Percentiles rank a stretch among this genome's conserved stretches.
These are phyloP conservation scores for Dipteronia sinensis DNA, from an alignment of 345 rosid species.

Conservation along the genomic window DNA sequence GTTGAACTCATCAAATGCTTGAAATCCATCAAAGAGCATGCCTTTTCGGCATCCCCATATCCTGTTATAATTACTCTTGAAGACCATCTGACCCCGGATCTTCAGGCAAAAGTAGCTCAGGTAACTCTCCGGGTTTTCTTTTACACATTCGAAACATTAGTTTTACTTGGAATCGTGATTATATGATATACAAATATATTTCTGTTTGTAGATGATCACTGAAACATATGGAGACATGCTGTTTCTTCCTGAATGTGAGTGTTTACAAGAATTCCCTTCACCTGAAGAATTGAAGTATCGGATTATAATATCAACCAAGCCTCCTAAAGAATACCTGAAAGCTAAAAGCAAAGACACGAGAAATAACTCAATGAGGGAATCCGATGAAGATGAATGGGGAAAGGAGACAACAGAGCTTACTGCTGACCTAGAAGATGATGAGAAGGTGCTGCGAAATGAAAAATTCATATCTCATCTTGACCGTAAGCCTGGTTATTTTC, in stretches of 20 bases:
- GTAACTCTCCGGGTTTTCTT: constrained; percentile 37
- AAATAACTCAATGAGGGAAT: constrained; percentile 38
- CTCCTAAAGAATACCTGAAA: constrained; percentile 50
- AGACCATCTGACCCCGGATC: constrained; percentile 76
- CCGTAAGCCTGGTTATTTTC: not conserved
- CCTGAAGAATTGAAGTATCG: constrained; percentile 64
- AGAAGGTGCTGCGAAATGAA: constrained; percentile 13
- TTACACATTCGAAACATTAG: not conserved
- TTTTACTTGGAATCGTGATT: not conserved
- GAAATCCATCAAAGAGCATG: constrained; percentile 65
- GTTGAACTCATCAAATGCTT: constrained; percentile 71
- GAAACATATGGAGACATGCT: constrained; percentile 56
- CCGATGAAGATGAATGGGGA: constrained; percentile 53
- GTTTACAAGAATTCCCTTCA: constrained; percentile 62
- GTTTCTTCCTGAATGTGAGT: constrained; percentile 46
- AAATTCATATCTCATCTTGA: not conserved
- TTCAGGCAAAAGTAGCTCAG: constrained; percentile 78
- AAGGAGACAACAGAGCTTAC: constrained; percentile 34
- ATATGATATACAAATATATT: constrained; percentile 5
- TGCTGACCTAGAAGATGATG: constrained; percentile 36
- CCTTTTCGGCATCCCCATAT: constrained; percentile 63
- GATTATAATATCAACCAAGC: constrained; percentile 70
- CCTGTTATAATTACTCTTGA: constrained; percentile 80
- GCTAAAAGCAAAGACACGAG: constrained; percentile 35
- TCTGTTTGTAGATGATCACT: constrained; percentile 51